Evolutionary conservation across 345 rosid species (phyloP), one percentile per base, ranked within the genome.

Genomic region (Linum tenue): DNA sequence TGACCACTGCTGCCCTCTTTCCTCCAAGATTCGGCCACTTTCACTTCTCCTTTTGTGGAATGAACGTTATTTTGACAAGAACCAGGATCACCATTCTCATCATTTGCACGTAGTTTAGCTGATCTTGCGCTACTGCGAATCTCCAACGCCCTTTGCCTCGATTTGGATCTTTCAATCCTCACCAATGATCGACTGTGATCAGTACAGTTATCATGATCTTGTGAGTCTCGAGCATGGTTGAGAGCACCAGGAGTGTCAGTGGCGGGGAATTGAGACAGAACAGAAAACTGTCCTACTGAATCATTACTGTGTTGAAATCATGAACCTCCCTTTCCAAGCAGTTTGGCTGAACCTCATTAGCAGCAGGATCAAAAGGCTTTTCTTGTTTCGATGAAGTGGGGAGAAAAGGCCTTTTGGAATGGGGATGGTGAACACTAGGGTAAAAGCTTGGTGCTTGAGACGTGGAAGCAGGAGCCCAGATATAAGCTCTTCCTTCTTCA

Each of bases 61-160:
- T 72, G 86, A 12, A 96, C 90, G 71, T 92, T 90, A 70, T 85
- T 85, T 75, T 87, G 70, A 67, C 75, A 88, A 78, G 95, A 72
- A 72, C 71, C 62, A 38, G 48, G 48, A 70, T 82, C 86, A 1
- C 31, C 31, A 56, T 64, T 37, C 69, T 56, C 75, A 64, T 66
- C 79, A 77, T 69, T 66, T 53, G 73, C 77, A 74, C 39, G 61
- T 71, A 71, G 42, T 65, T 55, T 69, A 64, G 69, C 73, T 63
- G 59, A 64, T 58, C 72, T 59, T 48, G 69, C 37, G 22, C 37
- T 31, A 22, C 38, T 57, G 10, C 60, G 60, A 7, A 17, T 31
- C 60, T 57, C 38, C 36, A 57, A 37, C 7, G 60, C 60, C 38
- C 38, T 57, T 37, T 57, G 60, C 38, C 60, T 57, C 10, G 60